phyloP scores from a whole-genome alignment of 139 green algal species.

The Microglena sp. region DNA sequence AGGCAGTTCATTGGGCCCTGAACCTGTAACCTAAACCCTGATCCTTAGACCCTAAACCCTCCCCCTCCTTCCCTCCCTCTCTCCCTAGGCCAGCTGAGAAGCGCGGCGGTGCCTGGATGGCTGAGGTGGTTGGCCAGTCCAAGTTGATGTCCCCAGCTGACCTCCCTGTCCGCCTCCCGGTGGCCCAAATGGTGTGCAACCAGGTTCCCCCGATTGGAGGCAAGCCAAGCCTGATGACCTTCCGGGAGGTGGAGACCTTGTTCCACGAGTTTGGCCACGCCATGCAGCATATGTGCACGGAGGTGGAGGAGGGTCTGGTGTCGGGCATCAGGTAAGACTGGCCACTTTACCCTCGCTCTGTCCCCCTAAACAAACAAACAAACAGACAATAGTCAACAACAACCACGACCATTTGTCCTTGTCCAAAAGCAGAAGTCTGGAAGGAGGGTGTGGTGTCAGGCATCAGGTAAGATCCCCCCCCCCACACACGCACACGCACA shows the following conservation, averaged over 20 bases:
- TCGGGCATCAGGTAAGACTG: conserved; percentile 73
- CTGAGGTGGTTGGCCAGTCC: conserved; percentile 64
- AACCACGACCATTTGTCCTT: too few relatives aligned
- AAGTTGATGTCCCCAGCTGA: conserved; percentile 34
- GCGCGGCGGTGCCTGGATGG: conserved; percentile 93
- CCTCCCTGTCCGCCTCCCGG: conserved; percentile 69
- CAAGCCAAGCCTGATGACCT: conserved; percentile 92
- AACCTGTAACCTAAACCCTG: too few relatives aligned
- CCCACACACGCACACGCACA: too few relatives aligned
- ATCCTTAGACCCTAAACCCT: too few relatives aligned
- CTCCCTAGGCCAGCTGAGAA: conserved; percentile 77
- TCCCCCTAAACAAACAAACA: too few relatives aligned
- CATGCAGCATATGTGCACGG: conserved; percentile 91
- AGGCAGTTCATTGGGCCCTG: too few relatives aligned
- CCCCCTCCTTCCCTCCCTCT: too few relatives aligned
- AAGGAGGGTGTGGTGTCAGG: too few relatives aligned
- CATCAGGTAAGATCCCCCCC: too few relatives aligned
- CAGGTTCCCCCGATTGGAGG: conserved; percentile 80
- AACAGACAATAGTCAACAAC: too few relatives aligned
- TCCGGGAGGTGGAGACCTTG: conserved; percentile 90
- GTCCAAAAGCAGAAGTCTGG: too few relatives aligned
- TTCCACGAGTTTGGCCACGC: conserved; percentile 31
- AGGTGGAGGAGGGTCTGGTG: conserved; percentile 74
- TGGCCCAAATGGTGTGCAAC: conserved; percentile 93
- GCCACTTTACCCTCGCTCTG: too few relatives aligned